Evolutionary conservation across 768 basidiomycete species (phyloP).

Genomic region (Fomitopsis serialis): DNA sequence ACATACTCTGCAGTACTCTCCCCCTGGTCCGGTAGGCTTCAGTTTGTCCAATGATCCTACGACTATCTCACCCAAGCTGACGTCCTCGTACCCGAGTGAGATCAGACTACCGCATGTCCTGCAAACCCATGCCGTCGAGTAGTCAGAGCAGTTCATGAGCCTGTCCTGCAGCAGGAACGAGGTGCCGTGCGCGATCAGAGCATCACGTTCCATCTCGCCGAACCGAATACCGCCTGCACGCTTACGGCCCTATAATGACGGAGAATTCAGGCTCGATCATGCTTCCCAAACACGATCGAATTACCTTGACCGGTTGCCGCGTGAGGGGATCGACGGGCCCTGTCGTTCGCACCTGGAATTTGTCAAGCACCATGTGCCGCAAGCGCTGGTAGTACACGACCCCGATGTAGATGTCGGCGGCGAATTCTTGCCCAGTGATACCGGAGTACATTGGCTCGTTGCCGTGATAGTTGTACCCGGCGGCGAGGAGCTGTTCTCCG

Average conservation of each 20-base stretch:
- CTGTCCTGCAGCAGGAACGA: constrained; percentile 98
- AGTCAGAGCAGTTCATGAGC: constrained; percentile 99
- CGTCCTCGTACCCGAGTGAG: constrained; percentile 92
- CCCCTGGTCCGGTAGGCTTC: constrained; percentile 66
- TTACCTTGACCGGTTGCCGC: constrained; percentile 92
- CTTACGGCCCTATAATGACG: constrained; percentile 70
- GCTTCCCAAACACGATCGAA: constrained; percentile 13
- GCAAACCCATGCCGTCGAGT: constrained; percentile 99
- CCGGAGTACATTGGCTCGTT: constrained; percentile 99
- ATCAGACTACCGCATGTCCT: constrained; percentile 93
- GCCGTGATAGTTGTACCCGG: constrained; percentile 98
- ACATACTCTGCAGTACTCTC: constrained; percentile 96
- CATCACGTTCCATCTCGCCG: constrained; percentile 99
- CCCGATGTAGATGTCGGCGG: constrained; percentile 97
- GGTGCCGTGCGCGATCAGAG: constrained; percentile 96
- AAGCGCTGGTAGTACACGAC: constrained; percentile 98
- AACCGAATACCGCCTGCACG: constrained; percentile 98
- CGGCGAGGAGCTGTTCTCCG: constrained; percentile 85
- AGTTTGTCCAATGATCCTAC: constrained; percentile 43
- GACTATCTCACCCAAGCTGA: constrained; percentile 61
- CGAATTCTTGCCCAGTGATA: constrained; percentile 97
- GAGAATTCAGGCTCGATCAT: background rate
- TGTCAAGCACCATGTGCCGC: constrained; percentile 99
- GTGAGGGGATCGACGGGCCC: constrained; percentile 96
- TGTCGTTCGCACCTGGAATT: constrained; percentile 98